Percentiles rank a stretch among this genome's conserved stretches.
Conservation (phyloP, 192 early-diverging fungal genomes). For the Rhizoclosmatium globosum region DNA sequence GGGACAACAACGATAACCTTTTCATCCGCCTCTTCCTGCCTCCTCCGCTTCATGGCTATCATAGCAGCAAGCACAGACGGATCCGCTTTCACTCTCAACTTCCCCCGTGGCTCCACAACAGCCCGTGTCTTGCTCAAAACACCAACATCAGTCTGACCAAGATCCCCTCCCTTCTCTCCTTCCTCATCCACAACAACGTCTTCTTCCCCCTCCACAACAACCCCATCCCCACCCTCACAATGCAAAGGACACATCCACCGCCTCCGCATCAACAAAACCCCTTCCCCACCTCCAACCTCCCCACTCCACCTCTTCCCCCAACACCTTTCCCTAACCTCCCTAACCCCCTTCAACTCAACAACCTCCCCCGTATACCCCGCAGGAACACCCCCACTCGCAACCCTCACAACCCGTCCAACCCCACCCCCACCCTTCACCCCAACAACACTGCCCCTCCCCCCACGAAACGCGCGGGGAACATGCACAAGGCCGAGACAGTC, state of each 20-base stretch:
- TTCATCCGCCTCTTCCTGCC: not conserved
- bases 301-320: not conserved
- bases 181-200: slow-evolving; percentile 4
- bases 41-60: not conserved
- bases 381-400: not conserved
- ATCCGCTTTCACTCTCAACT: slow-evolving; percentile 25
- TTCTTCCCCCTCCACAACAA: not conserved
- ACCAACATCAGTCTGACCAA: not conserved
- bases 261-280: slow-evolving; percentile 28
- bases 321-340: not conserved
- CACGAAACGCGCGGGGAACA: slow-evolving; percentile 19
- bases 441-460: slow-evolving; percentile 18
- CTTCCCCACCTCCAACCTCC: not conserved
- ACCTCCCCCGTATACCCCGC: slow-evolving; percentile 8
- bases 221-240: slow-evolving; percentile 45
- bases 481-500: slow-evolving; percentile 54
- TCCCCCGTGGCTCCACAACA: too few relatives aligned
- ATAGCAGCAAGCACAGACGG: not conserved
- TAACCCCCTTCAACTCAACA: not conserved
- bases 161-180: not conserved
- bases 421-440: too few relatives aligned
- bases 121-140: not conserved
- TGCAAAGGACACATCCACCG: slow-evolving; percentile 68
- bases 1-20: not conserved
- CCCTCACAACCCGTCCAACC: slow-evolving; percentile 31